These are phyloP conservation scores for Balakata baccata DNA, from an alignment of 345 rosid genomes.

Conservation along the genomic window DNA sequence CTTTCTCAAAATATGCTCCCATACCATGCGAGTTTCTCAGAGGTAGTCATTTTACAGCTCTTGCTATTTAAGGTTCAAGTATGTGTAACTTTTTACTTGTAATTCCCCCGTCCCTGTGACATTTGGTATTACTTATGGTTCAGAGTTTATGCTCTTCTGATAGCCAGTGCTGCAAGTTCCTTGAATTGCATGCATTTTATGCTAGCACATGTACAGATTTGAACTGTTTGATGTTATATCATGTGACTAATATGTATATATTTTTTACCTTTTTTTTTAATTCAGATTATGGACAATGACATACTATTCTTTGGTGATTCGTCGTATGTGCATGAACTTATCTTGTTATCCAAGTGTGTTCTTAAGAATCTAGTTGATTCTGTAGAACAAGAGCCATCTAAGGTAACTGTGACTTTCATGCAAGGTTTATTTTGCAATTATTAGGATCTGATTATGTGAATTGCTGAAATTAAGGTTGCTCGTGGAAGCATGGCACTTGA, in stretches of 20 bases:
- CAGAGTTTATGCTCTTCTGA: background rate
- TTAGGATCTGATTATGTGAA: slow-evolving; percentile 22
- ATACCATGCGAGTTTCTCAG: slow-evolving; percentile 43
- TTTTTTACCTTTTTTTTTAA: slow-evolving; percentile 1
- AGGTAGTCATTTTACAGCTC: slow-evolving; percentile 56
- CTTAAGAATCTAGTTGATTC: slow-evolving; percentile 46
- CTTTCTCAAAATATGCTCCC: slow-evolving; percentile 77
- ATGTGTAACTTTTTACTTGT: background rate
- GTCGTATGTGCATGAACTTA: slow-evolving; percentile 57
- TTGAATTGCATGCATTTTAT: background rate
- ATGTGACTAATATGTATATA: background rate
- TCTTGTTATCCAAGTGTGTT: slow-evolving; percentile 37
- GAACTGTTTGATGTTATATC: background rate
- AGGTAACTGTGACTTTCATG: slow-evolving; percentile 33
- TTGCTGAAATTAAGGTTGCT: slow-evolving; percentile 44
- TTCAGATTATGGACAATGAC: slow-evolving; percentile 62
- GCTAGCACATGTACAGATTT: background rate
- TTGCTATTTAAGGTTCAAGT: background rate
- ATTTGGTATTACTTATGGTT: background rate
- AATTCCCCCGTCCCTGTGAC: background rate
- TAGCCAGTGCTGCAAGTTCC: background rate
- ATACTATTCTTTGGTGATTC: slow-evolving; percentile 58
- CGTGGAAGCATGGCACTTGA: slow-evolving; percentile 85
- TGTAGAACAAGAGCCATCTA: slow-evolving; percentile 63
- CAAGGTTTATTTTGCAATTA: background rate